A percentile compares a stretch with the other conserved stretches of the same genome.
These are phyloP conservation scores for Agrocybe pediades DNA, from an alignment of 768 basidiomycete species.

Conservation along the genomic window DNA sequence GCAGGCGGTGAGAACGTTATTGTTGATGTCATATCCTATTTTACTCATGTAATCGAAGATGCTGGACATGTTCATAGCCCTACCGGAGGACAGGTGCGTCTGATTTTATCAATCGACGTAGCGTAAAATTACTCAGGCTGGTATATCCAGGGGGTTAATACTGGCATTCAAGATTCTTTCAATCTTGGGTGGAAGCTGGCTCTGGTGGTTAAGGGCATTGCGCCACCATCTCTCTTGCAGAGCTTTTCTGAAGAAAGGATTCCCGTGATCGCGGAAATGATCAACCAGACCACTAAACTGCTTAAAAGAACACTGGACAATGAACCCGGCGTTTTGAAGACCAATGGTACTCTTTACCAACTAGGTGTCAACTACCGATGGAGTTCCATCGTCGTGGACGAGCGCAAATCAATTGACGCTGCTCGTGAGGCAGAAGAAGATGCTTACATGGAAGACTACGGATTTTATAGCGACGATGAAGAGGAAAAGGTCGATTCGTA, in stretches of 20 bases:
- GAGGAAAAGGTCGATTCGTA: slow-evolving; percentile 23
- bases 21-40: not conserved
- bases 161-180: slow-evolving; percentile 9
- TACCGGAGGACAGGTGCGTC: slow-evolving; percentile 21
- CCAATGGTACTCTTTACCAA: slow-evolving; percentile 30
- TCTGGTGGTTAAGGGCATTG: slow-evolving; percentile 28
- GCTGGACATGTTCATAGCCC: slow-evolving; percentile 25
- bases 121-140: not conserved
- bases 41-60: slow-evolving; percentile 8
- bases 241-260: slow-evolving; percentile 33
- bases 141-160: slow-evolving; percentile 11
- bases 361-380: slow-evolving; percentile 55
- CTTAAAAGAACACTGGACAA: slow-evolving; percentile 14
- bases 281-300: slow-evolving; percentile 25
- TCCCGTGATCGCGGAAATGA: slow-evolving; percentile 37
- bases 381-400: slow-evolving; percentile 50
- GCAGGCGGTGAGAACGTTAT: slow-evolving; percentile 23
- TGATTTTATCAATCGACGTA: not conserved
- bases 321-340: slow-evolving; percentile 17
- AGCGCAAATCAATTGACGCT: slow-evolving; percentile 14
- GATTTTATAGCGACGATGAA: slow-evolving; percentile 11
- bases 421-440: slow-evolving; percentile 12
- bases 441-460: slow-evolving; percentile 17
- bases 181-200: slow-evolving; percentile 30
- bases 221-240: slow-evolving; percentile 26